These are phyloP conservation scores for Gleditsia sinensis DNA, from an alignment of 306 rosid species.

Conservation along the genomic window DNA sequence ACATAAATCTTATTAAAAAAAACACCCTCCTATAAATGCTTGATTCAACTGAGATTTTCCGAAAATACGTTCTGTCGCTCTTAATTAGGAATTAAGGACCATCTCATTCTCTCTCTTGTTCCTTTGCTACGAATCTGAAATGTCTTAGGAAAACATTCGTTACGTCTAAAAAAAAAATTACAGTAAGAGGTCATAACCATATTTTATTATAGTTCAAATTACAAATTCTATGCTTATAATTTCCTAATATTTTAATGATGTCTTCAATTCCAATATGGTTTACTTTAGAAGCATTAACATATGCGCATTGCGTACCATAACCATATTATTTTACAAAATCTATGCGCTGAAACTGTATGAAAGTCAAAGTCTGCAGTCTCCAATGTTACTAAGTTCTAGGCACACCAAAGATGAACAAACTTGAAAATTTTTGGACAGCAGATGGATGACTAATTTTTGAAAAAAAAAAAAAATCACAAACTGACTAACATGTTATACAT, in stretches of 20 bases:
- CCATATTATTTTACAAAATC: constrained; percentile 17
- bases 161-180: background rate
- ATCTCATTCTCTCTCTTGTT: background rate
- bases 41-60: background rate
- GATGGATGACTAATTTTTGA: background rate
- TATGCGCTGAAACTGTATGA: constrained; percentile 32
- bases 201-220: background rate
- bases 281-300: constrained; percentile 21
- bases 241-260: constrained; percentile 11
- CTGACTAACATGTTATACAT: background rate
- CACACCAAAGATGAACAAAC: constrained; percentile 13
- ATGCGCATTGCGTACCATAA: background rate
- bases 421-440: background rate
- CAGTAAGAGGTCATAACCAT: background rate
- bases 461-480: background rate
- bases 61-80: constrained; percentile 6
- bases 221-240: background rate
- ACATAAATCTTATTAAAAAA: background rate
- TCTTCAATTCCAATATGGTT: constrained; percentile 49
- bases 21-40: background rate
- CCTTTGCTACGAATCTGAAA: background rate
- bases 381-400: constrained; percentile 34
- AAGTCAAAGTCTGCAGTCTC: constrained; percentile 46
- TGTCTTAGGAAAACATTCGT: constrained; percentile 1
- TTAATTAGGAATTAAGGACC: background rate